Evolutionary conservation across 2,329 filamentous ascomycete genomes (phyloP), one percentile per base, ranked within the genome.

Genomic region (Cladosporium oxysporum): DNA sequence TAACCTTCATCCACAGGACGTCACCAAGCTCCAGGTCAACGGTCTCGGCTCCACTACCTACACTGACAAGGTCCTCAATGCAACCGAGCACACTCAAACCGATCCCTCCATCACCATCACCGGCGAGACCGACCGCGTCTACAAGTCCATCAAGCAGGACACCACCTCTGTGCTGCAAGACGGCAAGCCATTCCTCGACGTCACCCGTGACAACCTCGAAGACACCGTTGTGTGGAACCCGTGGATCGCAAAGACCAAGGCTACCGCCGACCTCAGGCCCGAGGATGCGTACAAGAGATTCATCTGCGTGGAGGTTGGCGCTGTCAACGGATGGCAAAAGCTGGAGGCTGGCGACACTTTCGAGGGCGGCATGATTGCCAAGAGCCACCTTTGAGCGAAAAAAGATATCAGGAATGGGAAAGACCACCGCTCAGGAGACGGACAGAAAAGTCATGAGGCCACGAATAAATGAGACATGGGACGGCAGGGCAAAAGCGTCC

Each of bases 151-250:
- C 66, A 82, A 85, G 33, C 90, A 84, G 70, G 83, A 85, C 68
- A 88, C 87, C 0, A 88, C 89, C 47, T 83, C 85, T 14, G 86
- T 96, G 58, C 76, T 83, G 18, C 88, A 91, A 73, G 84, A 80
- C 59, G 89, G 87, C 67, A 85, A 85, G 74, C 83, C 88, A 16
- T 81, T 85, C 60, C 93, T 91, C 81, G 88, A 88, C 67, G 84
- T 98, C 64, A 87, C 90, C 49, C 88, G 95, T 68, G 92, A 97
- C 79, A 93, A 92, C 71, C 84, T 99, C 71, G 86, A 87, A 68
- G 92, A 98, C 71, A 89, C 95, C 18, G 94, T 97, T 1, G 91
- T 98, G 33, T 99, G 95, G 95, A 99, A 99, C 80, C 95, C 95
- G 1, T 97, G 94, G 93, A 84, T 85, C 49, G 91, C 93, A 69